phyloP scores from a whole-genome alignment of 2,329 filamentous ascomycete genomes.

The Cladosporium velox region DNA sequence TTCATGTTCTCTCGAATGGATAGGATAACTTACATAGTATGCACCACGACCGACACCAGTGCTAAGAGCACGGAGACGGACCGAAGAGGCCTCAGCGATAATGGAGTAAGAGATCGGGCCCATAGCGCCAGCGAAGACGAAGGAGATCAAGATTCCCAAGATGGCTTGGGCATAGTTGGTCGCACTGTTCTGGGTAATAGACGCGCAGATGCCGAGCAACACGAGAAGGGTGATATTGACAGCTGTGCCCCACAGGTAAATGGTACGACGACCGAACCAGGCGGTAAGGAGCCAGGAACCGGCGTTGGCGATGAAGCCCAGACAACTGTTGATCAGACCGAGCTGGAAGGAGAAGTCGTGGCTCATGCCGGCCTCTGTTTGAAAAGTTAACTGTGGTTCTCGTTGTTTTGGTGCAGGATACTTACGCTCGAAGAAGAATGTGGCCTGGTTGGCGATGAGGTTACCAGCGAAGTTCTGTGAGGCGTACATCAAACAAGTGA shows the following conservation, averaged over 20 bases:
- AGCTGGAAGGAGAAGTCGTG: slow-evolving; percentile 48
- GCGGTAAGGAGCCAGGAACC: slow-evolving; percentile 75
- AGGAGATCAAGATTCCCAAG: slow-evolving; percentile 76
- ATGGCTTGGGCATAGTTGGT: slow-evolving; percentile 70
- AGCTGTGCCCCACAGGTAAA: slow-evolving; percentile 69
- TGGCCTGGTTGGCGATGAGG: slow-evolving; percentile 50
- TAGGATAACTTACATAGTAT: slow-evolving; percentile 15
- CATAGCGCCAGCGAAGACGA: slow-evolving; percentile 83
- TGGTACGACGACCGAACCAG: slow-evolving; percentile 71
- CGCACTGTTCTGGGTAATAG: slow-evolving; percentile 61
- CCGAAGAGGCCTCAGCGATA: slow-evolving; percentile 79
- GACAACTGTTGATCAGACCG: slow-evolving; percentile 59
- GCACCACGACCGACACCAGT: slow-evolving; percentile 81
- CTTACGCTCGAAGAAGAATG: slow-evolving; percentile 53
- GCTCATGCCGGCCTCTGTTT: slow-evolving; percentile 48
- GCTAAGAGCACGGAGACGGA: slow-evolving; percentile 85
- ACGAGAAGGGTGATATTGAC: slow-evolving; percentile 71
- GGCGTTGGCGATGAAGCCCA: slow-evolving; percentile 77
- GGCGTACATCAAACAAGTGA: slow-evolving; percentile 58
- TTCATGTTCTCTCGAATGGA: neutral
- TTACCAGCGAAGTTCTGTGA: slow-evolving; percentile 53
- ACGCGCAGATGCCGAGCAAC: slow-evolving; percentile 79
- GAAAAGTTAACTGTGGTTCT: slow-evolving; percentile 24
- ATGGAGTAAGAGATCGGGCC: slow-evolving; percentile 89
- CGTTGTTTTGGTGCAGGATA: slow-evolving; percentile 21